Percentiles rank a stretch among this genome's conserved stretches.
These are phyloP conservation scores for Penicillium capsulatum DNA, from an alignment of 2,329 filamentous ascomycete species.

Conservation along the genomic window DNA sequence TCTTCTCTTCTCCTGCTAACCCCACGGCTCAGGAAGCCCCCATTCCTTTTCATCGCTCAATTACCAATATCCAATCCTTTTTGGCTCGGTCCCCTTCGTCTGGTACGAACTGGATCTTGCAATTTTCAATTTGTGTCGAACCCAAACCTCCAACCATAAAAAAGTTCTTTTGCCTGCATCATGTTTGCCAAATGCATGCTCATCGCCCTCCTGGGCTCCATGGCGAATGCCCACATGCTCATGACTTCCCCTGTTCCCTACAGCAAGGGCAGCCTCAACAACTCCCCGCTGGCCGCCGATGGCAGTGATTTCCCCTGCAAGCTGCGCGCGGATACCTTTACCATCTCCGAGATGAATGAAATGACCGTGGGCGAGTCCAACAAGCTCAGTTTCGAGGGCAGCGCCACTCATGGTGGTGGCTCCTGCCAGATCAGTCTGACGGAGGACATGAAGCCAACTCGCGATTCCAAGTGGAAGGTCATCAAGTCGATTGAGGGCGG, in stretches of 20 bases:
- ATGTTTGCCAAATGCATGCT: constrained; percentile 33
- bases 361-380: constrained; percentile 62
- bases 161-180: constrained; percentile 10
- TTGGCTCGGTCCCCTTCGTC: constrained; percentile 28
- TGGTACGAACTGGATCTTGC: constrained; percentile 33
- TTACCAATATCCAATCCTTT: constrained; percentile 23
- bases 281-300: constrained; percentile 57
- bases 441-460: constrained; percentile 66
- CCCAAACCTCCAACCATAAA: constrained; percentile 9
- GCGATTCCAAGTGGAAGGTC: constrained; percentile 72
- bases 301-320: constrained; percentile 84
- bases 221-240: constrained; percentile 69
- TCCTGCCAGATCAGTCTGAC: constrained; percentile 88
- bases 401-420: constrained; percentile 81
- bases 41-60: constrained; percentile 7
- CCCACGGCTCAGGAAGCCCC: constrained; percentile 14
- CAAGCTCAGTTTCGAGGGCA: constrained; percentile 62
- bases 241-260: constrained; percentile 68
- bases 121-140: constrained; percentile 18
- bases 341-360: constrained; percentile 49
- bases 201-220: constrained; percentile 48
- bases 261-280: constrained; percentile 48
- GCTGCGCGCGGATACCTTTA: constrained; percentile 42
- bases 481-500: constrained; percentile 85
- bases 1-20: constrained; percentile 12